These are phyloP conservation scores for Meyerozyma athensensis DNA, from an alignment of 1,139 yeast species.

Conservation along the genomic window DNA sequence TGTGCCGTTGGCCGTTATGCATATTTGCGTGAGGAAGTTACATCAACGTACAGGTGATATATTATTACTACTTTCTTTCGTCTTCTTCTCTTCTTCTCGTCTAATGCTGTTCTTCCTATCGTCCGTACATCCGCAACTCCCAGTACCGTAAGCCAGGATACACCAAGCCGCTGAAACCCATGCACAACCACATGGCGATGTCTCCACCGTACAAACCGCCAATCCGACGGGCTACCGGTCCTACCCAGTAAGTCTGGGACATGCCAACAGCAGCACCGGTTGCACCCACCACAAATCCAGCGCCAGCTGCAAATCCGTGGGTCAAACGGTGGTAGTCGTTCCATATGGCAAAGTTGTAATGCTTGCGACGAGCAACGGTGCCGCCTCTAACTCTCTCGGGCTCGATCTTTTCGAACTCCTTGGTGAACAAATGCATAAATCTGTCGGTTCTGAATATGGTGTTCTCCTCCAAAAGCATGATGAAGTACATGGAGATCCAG, in stretches of 20 bases:
- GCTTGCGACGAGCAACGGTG: constrained; percentile 12
- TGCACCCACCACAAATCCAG: constrained; percentile 58
- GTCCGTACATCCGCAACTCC: constrained; percentile 55
- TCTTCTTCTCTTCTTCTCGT: neutral
- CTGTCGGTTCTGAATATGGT: constrained; percentile 57
- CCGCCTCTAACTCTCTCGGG: constrained; percentile 1
- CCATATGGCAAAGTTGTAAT: constrained; percentile 68
- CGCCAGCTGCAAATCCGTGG: constrained; percentile 59
- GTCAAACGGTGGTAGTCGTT: constrained; percentile 52
- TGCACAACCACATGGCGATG: constrained; percentile 75
- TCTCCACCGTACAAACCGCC: constrained; percentile 67
- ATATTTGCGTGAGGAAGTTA: too few species aligned
- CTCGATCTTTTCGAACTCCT: constrained; percentile 36
- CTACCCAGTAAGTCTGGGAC: constrained; percentile 75
- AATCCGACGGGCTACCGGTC: constrained; percentile 57
- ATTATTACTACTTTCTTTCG: neutral
- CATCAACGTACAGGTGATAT: too few species aligned
- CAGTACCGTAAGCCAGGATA: constrained; percentile 62
- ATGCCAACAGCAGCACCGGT: constrained; percentile 79
- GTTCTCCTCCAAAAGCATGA: constrained; percentile 70
- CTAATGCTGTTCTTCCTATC: constrained; percentile 15
- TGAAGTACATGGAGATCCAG: constrained; percentile 84
- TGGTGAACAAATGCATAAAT: constrained; percentile 45
- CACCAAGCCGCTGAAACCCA: constrained; percentile 63
- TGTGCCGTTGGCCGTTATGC: too few species aligned